Evolutionary conservation across 1,284 basidiomycete genomes (phyloP).

Genomic region (Cutaneotrichosporon sp.): DNA sequence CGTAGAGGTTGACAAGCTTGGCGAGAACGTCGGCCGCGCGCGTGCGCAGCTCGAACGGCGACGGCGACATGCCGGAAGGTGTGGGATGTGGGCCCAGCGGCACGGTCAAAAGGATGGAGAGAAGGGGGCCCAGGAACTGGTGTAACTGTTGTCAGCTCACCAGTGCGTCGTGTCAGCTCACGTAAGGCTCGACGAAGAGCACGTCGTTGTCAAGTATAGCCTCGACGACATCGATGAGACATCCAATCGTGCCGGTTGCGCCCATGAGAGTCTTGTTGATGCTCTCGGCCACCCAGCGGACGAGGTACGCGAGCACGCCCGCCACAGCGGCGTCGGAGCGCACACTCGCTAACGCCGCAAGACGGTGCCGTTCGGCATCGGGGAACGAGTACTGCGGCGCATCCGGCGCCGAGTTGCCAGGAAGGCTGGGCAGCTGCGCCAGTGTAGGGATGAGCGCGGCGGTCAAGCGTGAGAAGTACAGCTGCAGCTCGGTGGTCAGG

Average conservation of each 20-base stretch:
- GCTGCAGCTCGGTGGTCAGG: conserved; percentile 88
- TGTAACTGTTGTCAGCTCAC: conserved; percentile 69
- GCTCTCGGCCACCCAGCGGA: conserved; percentile 91
- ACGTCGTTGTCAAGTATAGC: conserved; percentile 80
- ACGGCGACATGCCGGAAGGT: conserved; percentile 32
- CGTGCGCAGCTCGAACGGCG: conserved; percentile 63
- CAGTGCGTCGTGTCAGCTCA: conserved; percentile 47
- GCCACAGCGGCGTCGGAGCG: conserved; percentile 88
- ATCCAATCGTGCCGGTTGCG: conserved; percentile 69
- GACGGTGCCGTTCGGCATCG: conserved; percentile 61
- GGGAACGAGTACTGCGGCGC: conserved; percentile 31
- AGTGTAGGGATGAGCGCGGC: conserved; percentile 70
- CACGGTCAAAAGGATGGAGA: conserved; percentile 86
- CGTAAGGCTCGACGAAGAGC: conserved; percentile 95
- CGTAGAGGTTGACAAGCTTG: conserved; percentile 61
- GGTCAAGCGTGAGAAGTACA: conserved; percentile 93
- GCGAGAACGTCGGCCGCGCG: conserved; percentile 79
- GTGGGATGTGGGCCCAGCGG: conserved; percentile 59
- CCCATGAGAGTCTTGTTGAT: conserved; percentile 60
- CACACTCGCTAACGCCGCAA: conserved; percentile 86
- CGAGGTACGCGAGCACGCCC: conserved; percentile 90
- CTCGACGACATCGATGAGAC: conserved; percentile 76
- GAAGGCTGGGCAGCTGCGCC: conserved; percentile 52
- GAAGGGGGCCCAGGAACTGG: conserved; percentile 89
- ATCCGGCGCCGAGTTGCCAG: conserved; percentile 25